Percentiles rank a stretch among this genome's conserved stretches.
These are phyloP conservation scores for Rosa chinensis DNA, from an alignment of 306 rosid genomes.

Conservation along the genomic window DNA sequence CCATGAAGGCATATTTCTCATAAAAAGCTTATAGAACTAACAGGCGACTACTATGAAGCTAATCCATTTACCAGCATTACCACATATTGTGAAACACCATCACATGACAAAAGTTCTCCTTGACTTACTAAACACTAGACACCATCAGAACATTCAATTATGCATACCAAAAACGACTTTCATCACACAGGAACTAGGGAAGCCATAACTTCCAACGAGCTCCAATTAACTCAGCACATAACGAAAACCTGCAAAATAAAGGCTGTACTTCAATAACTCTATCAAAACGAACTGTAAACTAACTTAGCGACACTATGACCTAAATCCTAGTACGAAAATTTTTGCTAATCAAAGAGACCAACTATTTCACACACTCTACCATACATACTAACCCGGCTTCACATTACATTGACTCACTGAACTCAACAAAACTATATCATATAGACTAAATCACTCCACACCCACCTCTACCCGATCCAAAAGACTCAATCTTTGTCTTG, in stretches of 20 bases:
- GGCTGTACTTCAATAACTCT: constrained; percentile 24
- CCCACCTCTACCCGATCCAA: constrained; percentile 33
- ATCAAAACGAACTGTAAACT: background rate
- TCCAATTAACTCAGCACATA: constrained; percentile 13
- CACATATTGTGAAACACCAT: constrained; percentile 13
- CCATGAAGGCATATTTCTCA: constrained; percentile 81
- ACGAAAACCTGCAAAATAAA: constrained; percentile 45
- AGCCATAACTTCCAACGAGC: constrained; percentile 27
- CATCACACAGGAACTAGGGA: constrained; percentile 28
- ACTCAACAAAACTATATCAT: background rate
- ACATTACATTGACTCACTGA: background rate
- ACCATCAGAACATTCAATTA: constrained; percentile 23
- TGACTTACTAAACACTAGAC: constrained; percentile 1
- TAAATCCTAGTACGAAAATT: background rate
- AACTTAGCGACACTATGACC: background rate
- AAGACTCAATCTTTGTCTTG: background rate
- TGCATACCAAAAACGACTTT: constrained; percentile 31
- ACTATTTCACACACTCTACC: background rate
- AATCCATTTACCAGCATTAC: constrained; percentile 32
- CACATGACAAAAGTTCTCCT: background rate
- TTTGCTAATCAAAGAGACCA: background rate
- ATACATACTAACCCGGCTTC: background rate
- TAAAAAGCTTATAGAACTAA: constrained; percentile 20
- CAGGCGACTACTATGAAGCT: constrained; percentile 23
- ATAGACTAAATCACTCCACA: constrained; percentile 24